Conservation (phyloP, 2,329 filamentous ascomycete species). For the Escovopsis sp. region DNA sequence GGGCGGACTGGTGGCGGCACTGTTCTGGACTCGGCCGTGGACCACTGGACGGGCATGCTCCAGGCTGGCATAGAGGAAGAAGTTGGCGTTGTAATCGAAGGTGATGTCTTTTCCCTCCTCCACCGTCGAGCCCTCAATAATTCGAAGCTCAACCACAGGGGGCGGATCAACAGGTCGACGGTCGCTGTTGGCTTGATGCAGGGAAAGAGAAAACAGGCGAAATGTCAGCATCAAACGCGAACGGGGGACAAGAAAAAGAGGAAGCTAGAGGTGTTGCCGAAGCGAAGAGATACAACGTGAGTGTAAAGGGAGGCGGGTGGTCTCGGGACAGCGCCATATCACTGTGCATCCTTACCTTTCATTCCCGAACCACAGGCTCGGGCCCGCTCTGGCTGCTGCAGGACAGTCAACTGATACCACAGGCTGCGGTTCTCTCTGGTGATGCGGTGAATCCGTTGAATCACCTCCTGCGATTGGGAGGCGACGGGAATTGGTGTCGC, state of each 20-base stretch:
- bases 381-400: conserved; percentile 88
- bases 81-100: conserved; percentile 88
- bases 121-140: conserved; percentile 57
- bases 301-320: not conserved
- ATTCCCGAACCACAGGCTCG: conserved; percentile 89
- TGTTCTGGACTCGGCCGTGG: conserved; percentile 56
- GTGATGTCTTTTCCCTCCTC: conserved; percentile 56
- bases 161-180: conserved; percentile 87
- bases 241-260: conserved; percentile 6
- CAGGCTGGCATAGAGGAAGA: conserved; percentile 89
- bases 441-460: conserved; percentile 30
- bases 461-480: conserved; percentile 18
- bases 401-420: conserved; percentile 68
- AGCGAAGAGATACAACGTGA: too few species aligned
- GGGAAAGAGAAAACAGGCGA: too few species aligned
- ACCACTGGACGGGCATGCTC: conserved; percentile 75
- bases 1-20: conserved; percentile 55
- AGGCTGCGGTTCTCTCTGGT: conserved; percentile 65
- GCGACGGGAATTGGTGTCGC: conserved; percentile 18
- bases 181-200: conserved; percentile 35
- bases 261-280: not conserved
- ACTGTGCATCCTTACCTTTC: conserved; percentile 52
- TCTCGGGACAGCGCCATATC: not conserved
- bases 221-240: too few species aligned
- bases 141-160: conserved; percentile 79